phyloP scores from a whole-genome alignment of 2,329 filamentous ascomycete genomes.

The Penicillium sp. region DNA sequence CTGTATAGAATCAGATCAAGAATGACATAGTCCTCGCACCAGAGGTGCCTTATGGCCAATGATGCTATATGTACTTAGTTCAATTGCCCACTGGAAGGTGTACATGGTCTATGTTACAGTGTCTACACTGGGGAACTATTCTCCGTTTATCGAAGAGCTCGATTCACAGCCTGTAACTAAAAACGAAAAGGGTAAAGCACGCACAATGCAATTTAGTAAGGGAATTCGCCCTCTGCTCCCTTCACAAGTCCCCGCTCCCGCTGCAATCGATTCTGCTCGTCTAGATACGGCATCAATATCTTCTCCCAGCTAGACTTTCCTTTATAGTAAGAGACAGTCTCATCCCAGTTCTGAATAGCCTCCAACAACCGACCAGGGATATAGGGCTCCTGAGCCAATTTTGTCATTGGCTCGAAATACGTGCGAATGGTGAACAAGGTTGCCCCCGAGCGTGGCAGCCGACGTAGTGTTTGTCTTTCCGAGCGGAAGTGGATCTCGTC shows the following conservation, averaged over 20 bases:
- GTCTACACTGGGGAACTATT: not conserved
- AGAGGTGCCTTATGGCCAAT: not conserved
- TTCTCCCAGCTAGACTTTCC: constrained; percentile 9
- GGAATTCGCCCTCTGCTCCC: not conserved
- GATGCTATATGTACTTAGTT: not conserved
- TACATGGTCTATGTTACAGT: not conserved
- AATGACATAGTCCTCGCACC: too few relatives aligned
- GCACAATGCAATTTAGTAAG: not conserved
- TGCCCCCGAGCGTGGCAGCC: constrained; percentile 1
- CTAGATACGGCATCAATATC: not conserved
- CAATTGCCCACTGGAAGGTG: not conserved
- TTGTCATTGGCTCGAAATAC: not conserved
- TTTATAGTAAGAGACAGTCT: constrained; percentile 7
- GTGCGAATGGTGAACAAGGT: constrained; percentile 2
- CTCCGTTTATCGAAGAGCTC: not conserved
- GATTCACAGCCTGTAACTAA: not conserved
- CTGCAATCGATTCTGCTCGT: not conserved
- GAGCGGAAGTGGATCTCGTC: constrained; percentile 11
- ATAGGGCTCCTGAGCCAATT: not conserved
- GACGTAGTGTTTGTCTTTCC: constrained; percentile 6
- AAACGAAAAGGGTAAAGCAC: not conserved
- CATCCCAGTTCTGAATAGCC: constrained; percentile 5
- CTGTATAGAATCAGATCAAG: too few relatives aligned
- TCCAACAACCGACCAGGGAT: constrained; percentile 3
- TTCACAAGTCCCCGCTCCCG: not conserved